These are phyloP conservation scores for Fusarium annulatum DNA, from an alignment of 2,329 filamentous ascomycete genomes.

Conservation along the genomic window DNA sequence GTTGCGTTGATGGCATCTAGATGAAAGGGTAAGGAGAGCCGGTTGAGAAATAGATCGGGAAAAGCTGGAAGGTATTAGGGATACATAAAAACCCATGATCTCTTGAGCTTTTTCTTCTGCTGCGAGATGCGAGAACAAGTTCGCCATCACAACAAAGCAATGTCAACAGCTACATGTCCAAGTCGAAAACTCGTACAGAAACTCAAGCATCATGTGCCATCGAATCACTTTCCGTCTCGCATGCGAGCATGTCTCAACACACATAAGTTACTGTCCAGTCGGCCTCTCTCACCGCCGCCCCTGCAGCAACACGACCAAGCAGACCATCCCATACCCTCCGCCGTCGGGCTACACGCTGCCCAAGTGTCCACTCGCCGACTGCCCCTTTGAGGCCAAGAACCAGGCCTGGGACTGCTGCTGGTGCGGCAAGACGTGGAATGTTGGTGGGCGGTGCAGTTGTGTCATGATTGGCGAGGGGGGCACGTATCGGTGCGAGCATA, in stretches of 20 bases:
- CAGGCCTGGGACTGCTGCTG: conserved; percentile 67
- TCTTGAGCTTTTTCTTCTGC: background rate
- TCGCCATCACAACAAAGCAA: background rate
- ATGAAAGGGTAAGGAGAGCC: conserved; percentile 7
- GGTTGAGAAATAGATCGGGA: background rate
- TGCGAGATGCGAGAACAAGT: background rate
- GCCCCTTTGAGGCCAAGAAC: conserved; percentile 62
- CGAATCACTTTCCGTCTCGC: conserved; percentile 61
- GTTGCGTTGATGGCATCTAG: conserved; percentile 15
- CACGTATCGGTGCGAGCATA: conserved; percentile 63
- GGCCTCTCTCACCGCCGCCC: conserved; percentile 52
- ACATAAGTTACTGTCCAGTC: conserved; percentile 58
- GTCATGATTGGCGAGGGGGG: conserved; percentile 64
- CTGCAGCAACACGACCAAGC: conserved; percentile 57
- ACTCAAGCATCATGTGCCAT: conserved; percentile 57
- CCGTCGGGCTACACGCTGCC: conserved; percentile 56
- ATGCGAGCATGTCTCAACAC: conserved; percentile 62
- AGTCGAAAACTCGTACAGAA: background rate
- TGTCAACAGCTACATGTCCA: background rate
- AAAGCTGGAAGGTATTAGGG: background rate
- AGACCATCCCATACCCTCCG: conserved; percentile 60
- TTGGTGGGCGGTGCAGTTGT: conserved; percentile 61
- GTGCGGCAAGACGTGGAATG: conserved; percentile 66
- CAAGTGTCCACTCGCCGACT: conserved; percentile 59
- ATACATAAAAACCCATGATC: conserved; percentile 24